Base-by-base conservation (phyloP, 345 rosid genomes). In the Gynandropsis gynandra region DNA sequence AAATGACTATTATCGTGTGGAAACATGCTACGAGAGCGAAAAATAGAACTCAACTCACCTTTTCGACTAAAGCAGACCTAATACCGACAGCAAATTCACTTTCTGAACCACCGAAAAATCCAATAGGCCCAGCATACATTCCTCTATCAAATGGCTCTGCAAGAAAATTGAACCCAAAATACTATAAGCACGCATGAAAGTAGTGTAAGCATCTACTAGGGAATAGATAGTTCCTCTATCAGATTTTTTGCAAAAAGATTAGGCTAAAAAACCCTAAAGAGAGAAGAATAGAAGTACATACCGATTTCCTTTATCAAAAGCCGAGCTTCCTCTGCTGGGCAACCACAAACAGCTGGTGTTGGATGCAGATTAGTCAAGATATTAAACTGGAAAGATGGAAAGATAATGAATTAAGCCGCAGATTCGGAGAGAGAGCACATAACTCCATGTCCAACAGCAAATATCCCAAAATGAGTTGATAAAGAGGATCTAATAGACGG, bases 111-210 rank as follows among this genome's bases (percentile, higher is more conserved):
- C 97, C 95, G 78, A 86, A 83, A 79, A 90, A 89, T 14, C 94
- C 98, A 56, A 90, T 70, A 31, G 98, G 95, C 14, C 96, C 98
- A 59, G 92, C 94, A 73, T 78, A 90, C 92, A 90, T 86, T 63
- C 96, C 98, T 66, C 98, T 75, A 65, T 86, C 96, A 72, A 86
- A 90, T 59, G 72, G 58, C 65, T 89, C 98, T 86, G 66, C 15
- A 13, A 64, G 5, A 54, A 40, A n/a, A 39, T 29, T 21, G 12
- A 48, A 7, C 38, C 16, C 33, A 15, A 11, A 31, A 54, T 16
- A n/a, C 20, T 47, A 45, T 42, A 13, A n/a, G 33, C 18, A 57
- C 14, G 33, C 31, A 50, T 19, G 18, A 52, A 35, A 59, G 35
- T 40, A 24, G 29, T 24, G 29, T 24, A 52, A 36, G 47, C 59